Base-by-base conservation (phyloP, 1,284 basidiomycete genomes). In the Apiotrichum porosum region DNA sequence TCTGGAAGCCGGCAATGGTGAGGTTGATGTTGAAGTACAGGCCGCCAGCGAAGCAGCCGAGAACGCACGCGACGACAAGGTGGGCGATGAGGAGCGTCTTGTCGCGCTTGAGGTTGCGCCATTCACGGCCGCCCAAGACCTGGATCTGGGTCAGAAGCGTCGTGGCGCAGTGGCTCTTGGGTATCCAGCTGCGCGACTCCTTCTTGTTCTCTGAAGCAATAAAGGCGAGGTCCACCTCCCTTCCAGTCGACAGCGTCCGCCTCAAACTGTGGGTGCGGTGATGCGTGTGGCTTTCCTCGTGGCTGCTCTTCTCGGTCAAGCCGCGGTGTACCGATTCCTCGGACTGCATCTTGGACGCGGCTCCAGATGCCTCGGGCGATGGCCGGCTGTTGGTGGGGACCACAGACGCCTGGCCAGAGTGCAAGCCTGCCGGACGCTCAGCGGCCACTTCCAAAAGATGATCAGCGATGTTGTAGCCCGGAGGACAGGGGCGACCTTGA, bases 1-100 rank as follows among this genome's bases (percentile, higher is more conserved):
- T 89, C 69, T 94, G 91, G 79, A 94, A 94, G 0, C 91, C 90
- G 19, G 88, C 85, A 51, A 94, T 93, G 2, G 81, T 84, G 14
- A 79, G 71, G 37, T 79, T 86, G 50, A 94, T 93, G 30, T 90
- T 69, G 73, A 78, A 93, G 69, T 91, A 93, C 46, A 92, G 69
- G 0, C 89, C 89, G 44, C 89, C 88, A 78, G 65, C 59, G 62
- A 91, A 88, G 3, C 88, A 81, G 3, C 89, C 90, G 5, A 92
- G 72, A 2, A 91, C 65, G 13, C 78, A 77, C 15, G 89, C 78
- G 15, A 88, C 76, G 3, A 73, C 66, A 18, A 88, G 64, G 73
- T 94, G 91, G 2, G 88, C 82, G 39, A 89, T 68, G 69, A 93
- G 84, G 23, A 92, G 69, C 0, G 83, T 82, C 69, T 84, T 85